Percentiles rank a stretch among this genome's conserved stretches.
Conservation (phyloP, 1,284 basidiomycete genomes). For the Rhodotorula sp. region DNA sequence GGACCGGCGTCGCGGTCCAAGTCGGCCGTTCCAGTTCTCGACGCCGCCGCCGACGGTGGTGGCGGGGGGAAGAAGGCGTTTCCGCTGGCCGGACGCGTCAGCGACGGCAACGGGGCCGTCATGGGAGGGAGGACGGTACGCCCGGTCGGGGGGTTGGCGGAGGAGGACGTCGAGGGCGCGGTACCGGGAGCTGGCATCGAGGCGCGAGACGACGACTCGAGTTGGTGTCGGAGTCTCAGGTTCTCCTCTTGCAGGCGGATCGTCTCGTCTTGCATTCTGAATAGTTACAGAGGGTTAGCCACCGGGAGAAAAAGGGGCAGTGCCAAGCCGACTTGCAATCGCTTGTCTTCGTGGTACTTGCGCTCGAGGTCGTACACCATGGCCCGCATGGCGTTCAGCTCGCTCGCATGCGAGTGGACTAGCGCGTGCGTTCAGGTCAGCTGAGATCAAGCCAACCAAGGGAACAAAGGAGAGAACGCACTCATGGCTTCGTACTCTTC, state of each 20-base stretch:
- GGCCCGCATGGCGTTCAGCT: slow-evolving; percentile 69
- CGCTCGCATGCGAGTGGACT: slow-evolving; percentile 70
- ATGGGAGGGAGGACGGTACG: slow-evolving; percentile 21
- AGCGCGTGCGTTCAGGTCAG: slow-evolving; percentile 5
- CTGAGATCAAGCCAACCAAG: not conserved
- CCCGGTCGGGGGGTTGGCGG: not conserved
- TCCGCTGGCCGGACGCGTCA: not conserved
- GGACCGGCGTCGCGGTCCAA: not conserved
- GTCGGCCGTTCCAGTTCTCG: slow-evolving; percentile 6
- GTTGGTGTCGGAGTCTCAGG: slow-evolving; percentile 62
- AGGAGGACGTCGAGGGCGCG: slow-evolving; percentile 44
- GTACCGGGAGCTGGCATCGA: slow-evolving; percentile 22
- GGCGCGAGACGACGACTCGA: slow-evolving; percentile 51
- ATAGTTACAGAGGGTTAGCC: not conserved
- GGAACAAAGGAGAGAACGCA: slow-evolving; percentile 5
- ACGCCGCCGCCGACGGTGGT: not conserved
- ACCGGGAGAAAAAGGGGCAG: not conserved
- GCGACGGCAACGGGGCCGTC: slow-evolving; percentile 1
- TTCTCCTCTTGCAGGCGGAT: slow-evolving; percentile 61
- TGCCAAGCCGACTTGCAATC: slow-evolving; percentile 53
- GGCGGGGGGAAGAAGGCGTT: slow-evolving; percentile 11
- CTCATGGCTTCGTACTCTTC: slow-evolving; percentile 82
- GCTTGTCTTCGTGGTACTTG: slow-evolving; percentile 66
- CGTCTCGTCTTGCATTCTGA: slow-evolving; percentile 38
- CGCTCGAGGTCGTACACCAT: slow-evolving; percentile 74